Conservation (phyloP, 2,329 filamentous ascomycete species). For the Exophiala phaeomuriformis region DNA sequence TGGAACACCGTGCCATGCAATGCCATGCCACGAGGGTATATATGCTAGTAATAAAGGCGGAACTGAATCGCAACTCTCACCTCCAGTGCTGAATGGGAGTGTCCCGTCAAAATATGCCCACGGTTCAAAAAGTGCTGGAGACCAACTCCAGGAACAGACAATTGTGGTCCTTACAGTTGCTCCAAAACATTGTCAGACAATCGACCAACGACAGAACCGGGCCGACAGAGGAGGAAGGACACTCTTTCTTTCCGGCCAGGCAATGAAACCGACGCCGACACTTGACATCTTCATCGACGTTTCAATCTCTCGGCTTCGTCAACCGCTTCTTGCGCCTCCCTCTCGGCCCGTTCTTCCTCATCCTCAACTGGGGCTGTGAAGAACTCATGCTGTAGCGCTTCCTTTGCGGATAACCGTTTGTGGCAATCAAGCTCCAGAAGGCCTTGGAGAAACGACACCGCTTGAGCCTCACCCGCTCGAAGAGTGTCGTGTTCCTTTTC, state of each 20-base stretch:
- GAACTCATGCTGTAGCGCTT: slow-evolving; percentile 41
- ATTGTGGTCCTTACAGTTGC: too few relatives aligned
- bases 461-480: slow-evolving; percentile 41
- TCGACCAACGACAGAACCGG: too few relatives aligned
- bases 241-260: background rate
- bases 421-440: slow-evolving; percentile 41
- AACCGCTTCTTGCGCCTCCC: slow-evolving; percentile 20
- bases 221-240: background rate
- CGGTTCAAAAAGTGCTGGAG: too few relatives aligned
- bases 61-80: background rate
- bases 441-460: slow-evolving; percentile 37
- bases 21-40: slow-evolving; percentile 15
- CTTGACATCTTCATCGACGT: too few relatives aligned
- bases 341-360: slow-evolving; percentile 25
- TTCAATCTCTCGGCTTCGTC: slow-evolving; percentile 9
- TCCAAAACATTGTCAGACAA: too few relatives aligned
- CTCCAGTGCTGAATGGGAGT: too few relatives aligned
- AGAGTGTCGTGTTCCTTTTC: slow-evolving; percentile 49
- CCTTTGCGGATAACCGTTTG: slow-evolving; percentile 38
- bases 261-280: too few relatives aligned
- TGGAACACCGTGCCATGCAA: background rate
- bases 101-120: too few relatives aligned
- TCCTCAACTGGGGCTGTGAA: slow-evolving; percentile 35
- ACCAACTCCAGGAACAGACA: too few relatives aligned
- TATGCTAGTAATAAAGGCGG: slow-evolving; percentile 18